A percentile compares a stretch with the other conserved stretches of the same genome.
These are phyloP conservation scores for Eutrema yunnanense DNA, from an alignment of 345 rosid genomes.

Conservation along the genomic window DNA sequence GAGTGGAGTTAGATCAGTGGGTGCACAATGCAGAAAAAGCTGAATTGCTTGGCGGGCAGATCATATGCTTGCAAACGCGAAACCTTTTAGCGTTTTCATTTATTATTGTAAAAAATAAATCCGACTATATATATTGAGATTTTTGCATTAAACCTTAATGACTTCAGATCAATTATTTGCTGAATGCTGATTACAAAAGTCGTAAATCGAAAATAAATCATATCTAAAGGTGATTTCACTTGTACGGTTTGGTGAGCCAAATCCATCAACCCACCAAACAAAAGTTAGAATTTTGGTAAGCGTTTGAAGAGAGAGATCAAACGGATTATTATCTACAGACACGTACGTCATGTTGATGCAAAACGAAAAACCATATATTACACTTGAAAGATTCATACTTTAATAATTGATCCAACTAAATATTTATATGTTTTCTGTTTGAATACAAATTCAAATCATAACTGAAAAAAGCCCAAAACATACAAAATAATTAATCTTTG, in stretches of 20 bases:
- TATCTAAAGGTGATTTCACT: not conserved
- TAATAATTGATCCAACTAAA: not conserved
- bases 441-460: constrained; percentile 15
- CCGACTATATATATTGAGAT: not conserved
- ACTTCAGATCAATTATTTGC: not conserved
- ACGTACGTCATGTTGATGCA: not conserved
- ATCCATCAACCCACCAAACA: constrained; percentile 28
- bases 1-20: constrained; percentile 15
- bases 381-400: constrained; percentile 7
- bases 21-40: constrained; percentile 10
- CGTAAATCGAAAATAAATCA: not conserved
- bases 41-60: constrained; percentile 28
- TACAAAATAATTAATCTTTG: constrained; percentile 9
- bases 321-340: no score
- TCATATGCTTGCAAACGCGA: not conserved
- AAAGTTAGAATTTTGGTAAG: constrained; percentile 1
- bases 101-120: not conserved
- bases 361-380: not conserved
- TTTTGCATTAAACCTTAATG: not conserved
- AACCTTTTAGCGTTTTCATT: not conserved
- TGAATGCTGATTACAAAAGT: not conserved
- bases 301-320: not conserved
- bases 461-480: constrained; percentile 8
- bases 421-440: not conserved
- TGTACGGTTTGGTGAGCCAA: constrained; percentile 2